Evolutionary conservation across 176 grass and related monocot species (phyloP).

Genomic region (Alloteropsis semialata): DNA sequence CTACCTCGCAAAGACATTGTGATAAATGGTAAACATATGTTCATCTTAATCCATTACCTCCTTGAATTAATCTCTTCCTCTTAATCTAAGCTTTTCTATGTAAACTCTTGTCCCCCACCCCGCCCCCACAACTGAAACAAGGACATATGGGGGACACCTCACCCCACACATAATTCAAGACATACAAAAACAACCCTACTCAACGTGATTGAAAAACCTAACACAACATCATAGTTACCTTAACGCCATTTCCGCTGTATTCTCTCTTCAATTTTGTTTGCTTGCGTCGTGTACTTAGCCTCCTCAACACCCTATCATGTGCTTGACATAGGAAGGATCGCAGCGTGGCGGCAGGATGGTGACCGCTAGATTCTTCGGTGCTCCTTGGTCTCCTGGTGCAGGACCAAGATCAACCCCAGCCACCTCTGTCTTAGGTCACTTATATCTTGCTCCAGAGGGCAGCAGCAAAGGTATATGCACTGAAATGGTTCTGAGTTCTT

Average conservation of each 20-base stretch:
- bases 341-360: neutral
- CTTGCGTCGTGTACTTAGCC: too few species aligned
- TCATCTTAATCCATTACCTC: too few species aligned
- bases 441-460: neutral
- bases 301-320: neutral
- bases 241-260: neutral
- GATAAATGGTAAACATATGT: too few species aligned
- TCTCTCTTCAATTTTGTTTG: too few species aligned
- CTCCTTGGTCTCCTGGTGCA: conserved; percentile 39
- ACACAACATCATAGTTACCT: neutral
- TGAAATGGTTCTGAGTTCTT: conserved; percentile 15
- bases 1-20: too few species aligned
- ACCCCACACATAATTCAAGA: neutral
- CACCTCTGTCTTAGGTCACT: conserved; percentile 15
- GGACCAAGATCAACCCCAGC: conserved; percentile 1
- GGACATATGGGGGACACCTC: neutral
- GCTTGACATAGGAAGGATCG: neutral
- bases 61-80: too few species aligned
- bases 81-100: too few species aligned
- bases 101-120: too few species aligned
- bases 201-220: neutral
- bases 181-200: neutral
- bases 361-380: conserved; percentile 35
- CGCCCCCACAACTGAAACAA: too few species aligned
- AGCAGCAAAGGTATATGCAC: neutral